Conservation (phyloP, 2,329 filamentous ascomycete species). For the Sporothrix pallida region DNA sequence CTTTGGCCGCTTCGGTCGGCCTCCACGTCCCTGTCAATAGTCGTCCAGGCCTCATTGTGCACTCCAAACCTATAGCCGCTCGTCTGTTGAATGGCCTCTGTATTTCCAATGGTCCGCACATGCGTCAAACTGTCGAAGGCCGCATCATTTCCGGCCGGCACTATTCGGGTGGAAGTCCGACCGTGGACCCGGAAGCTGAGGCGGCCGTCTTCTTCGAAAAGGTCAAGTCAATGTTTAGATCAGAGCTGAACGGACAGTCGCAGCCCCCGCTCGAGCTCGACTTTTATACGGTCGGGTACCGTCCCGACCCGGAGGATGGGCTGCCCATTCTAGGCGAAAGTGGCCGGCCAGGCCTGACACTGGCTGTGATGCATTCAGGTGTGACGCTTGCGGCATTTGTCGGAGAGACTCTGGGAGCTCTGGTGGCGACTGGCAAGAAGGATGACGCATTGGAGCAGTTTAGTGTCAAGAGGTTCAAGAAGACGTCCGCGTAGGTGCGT, state of each 20-base stretch:
- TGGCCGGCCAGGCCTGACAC: conserved; percentile 41
- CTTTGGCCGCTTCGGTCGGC: conserved; percentile 40
- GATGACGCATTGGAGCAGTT: conserved; percentile 29
- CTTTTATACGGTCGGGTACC: conserved; percentile 42
- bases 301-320: conserved; percentile 42
- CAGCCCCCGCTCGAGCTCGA: conserved; percentile 40
- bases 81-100: conserved; percentile 39
- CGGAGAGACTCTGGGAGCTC: conserved; percentile 36
- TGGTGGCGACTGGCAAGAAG: conserved; percentile 30
- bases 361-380: conserved; percentile 46
- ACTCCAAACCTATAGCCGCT: conserved; percentile 40
- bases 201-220: conserved; percentile 40
- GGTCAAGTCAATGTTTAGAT: conserved; percentile 37
- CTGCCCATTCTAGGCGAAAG: conserved; percentile 42
- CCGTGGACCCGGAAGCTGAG: conserved; percentile 35
- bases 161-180: conserved; percentile 38
- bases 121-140: conserved; percentile 44
- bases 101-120: conserved; percentile 41
- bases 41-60: conserved; percentile 42
- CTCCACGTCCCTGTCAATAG: conserved; percentile 40
- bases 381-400: conserved; percentile 42
- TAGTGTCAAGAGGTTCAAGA: too few species aligned
- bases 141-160: conserved; percentile 41
- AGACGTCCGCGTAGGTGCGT: too few species aligned
- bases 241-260: conserved; percentile 6